Conservation (phyloP, 179 eudicot genomes). For the Spergularia azorica region DNA sequence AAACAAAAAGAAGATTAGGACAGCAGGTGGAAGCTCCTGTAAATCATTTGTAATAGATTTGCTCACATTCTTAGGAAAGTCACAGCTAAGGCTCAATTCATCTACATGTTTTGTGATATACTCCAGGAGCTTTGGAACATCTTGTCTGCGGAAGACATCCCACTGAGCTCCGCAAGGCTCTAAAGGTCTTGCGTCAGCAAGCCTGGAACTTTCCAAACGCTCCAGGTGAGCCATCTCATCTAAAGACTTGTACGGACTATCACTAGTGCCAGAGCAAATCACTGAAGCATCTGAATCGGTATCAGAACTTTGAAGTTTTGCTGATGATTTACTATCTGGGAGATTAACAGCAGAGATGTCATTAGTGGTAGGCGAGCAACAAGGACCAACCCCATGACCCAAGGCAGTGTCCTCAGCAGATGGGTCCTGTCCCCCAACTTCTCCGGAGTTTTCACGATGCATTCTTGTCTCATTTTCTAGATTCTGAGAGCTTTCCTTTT, state of each 20-base stretch:
- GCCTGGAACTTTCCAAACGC: constrained; percentile 34
- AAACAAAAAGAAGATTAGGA: background rate
- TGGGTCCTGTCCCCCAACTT: constrained; percentile 44
- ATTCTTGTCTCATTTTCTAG: constrained; percentile 39
- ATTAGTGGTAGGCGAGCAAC: constrained; percentile 31
- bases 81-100: constrained; percentile 42
- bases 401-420: constrained; percentile 30
- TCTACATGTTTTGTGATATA: constrained; percentile 62
- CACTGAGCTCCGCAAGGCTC: constrained; percentile 64
- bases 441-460: constrained; percentile 58
- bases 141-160: constrained; percentile 91
- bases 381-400: constrained; percentile 38
- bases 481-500: constrained; percentile 26
- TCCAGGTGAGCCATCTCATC: constrained; percentile 39
- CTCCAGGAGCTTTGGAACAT: constrained; percentile 72
- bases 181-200: constrained; percentile 14
- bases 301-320: constrained; percentile 47
- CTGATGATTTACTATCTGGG: constrained; percentile 34
- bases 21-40: background rate
- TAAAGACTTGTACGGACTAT: constrained; percentile 48
- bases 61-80: constrained; percentile 50
- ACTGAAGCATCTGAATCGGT: constrained; percentile 71
- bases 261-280: constrained; percentile 50
- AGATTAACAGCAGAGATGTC: constrained; percentile 23
- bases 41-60: constrained; percentile 7